These are phyloP conservation scores for Cynanchum wilfordii DNA, from an alignment of 257 asterid species.

Conservation along the genomic window DNA sequence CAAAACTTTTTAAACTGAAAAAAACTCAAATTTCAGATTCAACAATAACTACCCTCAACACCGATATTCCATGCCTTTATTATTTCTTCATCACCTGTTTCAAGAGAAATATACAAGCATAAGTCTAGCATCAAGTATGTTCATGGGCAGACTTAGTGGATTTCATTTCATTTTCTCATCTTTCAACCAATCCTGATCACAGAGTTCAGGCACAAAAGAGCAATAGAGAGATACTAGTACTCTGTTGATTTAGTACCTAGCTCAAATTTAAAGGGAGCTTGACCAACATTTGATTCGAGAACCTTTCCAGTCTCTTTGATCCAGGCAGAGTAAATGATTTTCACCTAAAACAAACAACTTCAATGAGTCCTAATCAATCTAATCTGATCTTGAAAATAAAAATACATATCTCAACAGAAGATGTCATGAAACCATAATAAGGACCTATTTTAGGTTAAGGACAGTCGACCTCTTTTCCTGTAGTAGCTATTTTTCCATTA, in stretches of 20 bases:
- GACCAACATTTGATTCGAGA: constrained; percentile 48
- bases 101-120: constrained; percentile 8
- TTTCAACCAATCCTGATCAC: not conserved
- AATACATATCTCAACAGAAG: not conserved
- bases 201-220: not conserved
- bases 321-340: constrained; percentile 51
- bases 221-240: not conserved
- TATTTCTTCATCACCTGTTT: constrained; percentile 49
- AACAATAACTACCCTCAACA: constrained; percentile 43
- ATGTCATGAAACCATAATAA: not conserved
- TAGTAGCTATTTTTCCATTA: constrained; percentile 71
- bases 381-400: not conserved
- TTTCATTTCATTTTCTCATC: not conserved
- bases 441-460: not conserved
- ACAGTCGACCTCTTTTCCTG: constrained; percentile 65
- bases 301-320: constrained; percentile 55
- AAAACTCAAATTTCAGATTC: not conserved
- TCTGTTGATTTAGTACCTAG: constrained; percentile 41
- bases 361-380: not conserved
- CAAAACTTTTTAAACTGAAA: not conserved
- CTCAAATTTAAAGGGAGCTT: constrained; percentile 42
- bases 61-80: constrained; percentile 80
- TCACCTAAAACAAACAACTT: constrained; percentile 44
- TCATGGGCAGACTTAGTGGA: not conserved
- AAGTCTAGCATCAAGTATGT: constrained; percentile 8